A percentile compares a stretch with the other conserved stretches of the same genome.
Evolutionary conservation across 2,329 filamentous ascomycete species (phyloP).

Genomic region (Corynespora cassiicola): DNA sequence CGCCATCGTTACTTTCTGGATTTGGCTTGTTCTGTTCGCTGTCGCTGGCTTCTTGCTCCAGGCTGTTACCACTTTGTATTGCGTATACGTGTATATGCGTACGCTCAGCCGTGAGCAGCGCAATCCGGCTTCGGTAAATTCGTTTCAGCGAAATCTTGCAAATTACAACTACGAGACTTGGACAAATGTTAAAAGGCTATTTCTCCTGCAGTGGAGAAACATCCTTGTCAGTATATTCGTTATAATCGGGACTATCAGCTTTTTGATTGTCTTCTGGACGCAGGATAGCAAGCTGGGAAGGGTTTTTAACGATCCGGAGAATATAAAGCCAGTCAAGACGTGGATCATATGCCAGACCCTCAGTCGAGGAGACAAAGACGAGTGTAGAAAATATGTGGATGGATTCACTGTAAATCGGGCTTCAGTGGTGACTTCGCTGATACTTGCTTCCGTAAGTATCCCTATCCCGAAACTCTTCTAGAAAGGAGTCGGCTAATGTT

Average conservation of each 20-base stretch:
- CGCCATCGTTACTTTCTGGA: conserved; percentile 44
- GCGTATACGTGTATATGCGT: conserved; percentile 41
- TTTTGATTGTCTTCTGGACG: conserved; percentile 37
- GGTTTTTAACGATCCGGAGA: conserved; percentile 23
- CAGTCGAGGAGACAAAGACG: conserved; percentile 24
- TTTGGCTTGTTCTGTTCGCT: conserved; percentile 45
- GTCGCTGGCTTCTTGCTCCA: conserved; percentile 35
- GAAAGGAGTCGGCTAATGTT: conserved; percentile 1
- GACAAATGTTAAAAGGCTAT: conserved; percentile 27
- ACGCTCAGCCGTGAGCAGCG: conserved; percentile 19
- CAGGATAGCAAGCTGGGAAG: conserved; percentile 30
- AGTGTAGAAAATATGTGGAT: conserved; percentile 32
- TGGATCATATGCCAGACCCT: conserved; percentile 33
- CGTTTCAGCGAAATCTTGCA: conserved; percentile 1
- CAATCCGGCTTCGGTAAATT: conserved; percentile 5
- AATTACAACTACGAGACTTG: conserved; percentile 22
- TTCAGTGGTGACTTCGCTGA: conserved; percentile 26
- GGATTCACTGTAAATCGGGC: conserved; percentile 23
- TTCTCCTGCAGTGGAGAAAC: conserved; percentile 38
- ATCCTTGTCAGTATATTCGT: conserved; percentile 31
- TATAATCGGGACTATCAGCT: conserved; percentile 31
- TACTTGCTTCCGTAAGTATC: conserved; percentile 33
- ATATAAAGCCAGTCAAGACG: conserved; percentile 25
- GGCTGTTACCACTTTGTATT: conserved; percentile 39
- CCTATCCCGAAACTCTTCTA: background rate